Percentiles rank a stretch among this genome's conserved stretches.
Evolutionary conservation across 768 basidiomycete species (phyloP).

Genomic region (Phanerochaete sordida): DNA sequence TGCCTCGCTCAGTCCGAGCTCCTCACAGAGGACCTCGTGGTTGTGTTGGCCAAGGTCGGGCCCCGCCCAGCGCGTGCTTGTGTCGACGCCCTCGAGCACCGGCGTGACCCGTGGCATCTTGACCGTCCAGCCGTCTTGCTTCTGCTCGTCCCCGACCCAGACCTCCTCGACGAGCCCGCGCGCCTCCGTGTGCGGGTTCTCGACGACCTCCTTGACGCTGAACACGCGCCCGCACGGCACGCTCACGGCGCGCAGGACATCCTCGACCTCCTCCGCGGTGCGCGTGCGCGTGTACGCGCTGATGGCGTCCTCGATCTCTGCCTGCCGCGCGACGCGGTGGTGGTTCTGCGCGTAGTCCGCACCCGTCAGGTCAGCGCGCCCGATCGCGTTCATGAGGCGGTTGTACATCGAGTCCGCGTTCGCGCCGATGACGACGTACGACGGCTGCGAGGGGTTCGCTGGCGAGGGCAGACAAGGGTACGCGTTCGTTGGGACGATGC

Average conservation of each 20-base stretch:
- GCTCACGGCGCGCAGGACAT: conserved; percentile 44
- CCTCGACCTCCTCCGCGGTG: conserved; percentile 51
- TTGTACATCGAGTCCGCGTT: conserved; percentile 71
- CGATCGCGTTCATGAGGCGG: conserved; percentile 60
- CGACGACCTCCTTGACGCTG: conserved; percentile 59
- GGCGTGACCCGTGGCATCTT: conserved; percentile 70
- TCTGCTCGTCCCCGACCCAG: conserved; percentile 36
- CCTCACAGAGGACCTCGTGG: conserved; percentile 27
- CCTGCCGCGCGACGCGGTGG: conserved; percentile 38
- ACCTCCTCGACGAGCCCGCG: conserved; percentile 60
- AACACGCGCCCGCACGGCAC: conserved; percentile 66
- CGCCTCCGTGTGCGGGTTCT: conserved; percentile 50
- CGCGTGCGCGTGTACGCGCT: conserved; percentile 51
- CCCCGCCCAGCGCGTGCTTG: conserved; percentile 63
- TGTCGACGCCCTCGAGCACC: conserved; percentile 53
- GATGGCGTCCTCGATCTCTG: conserved; percentile 60
- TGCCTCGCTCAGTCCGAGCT: conserved; percentile 24
- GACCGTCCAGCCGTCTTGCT: conserved; percentile 47
- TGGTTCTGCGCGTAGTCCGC: conserved; percentile 43
- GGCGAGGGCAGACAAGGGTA: conserved; percentile 60
- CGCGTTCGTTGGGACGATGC: conserved; percentile 73
- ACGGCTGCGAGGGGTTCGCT: conserved; percentile 35
- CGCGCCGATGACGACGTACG: conserved; percentile 68
- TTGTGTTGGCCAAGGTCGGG: conserved; percentile 55
- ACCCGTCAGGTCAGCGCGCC: conserved; percentile 56